Evolutionary conservation across 2,329 filamentous ascomycete genomes (phyloP).

Genomic region (Xylariaceae sp.): DNA sequence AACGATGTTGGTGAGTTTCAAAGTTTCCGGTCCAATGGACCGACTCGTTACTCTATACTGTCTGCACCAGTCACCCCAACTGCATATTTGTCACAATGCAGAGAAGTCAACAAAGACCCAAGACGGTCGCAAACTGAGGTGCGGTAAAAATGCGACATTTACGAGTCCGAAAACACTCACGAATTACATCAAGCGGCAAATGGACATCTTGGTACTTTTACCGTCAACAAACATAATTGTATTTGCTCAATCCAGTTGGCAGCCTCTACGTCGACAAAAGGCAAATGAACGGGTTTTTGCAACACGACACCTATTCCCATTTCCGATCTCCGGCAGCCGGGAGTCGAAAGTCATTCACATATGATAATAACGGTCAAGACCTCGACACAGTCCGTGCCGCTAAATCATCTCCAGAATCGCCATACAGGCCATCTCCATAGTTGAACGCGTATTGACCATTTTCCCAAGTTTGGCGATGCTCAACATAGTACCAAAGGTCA

Average conservation of each 20-base stretch:
- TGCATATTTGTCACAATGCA: neutral
- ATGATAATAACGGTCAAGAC: neutral
- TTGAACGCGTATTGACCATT: conserved; percentile 4
- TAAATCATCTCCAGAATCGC: neutral
- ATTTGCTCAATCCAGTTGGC: conserved; percentile 13
- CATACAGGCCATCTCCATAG: neutral
- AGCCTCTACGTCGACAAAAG: neutral
- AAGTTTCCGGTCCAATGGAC: neutral
- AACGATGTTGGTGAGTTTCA: neutral
- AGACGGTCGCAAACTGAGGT: neutral
- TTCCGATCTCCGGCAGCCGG: neutral
- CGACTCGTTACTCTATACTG: neutral
- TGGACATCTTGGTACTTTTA: conserved; percentile 9
- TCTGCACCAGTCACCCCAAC: neutral
- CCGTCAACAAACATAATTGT: conserved; percentile 2
- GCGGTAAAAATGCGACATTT: neutral
- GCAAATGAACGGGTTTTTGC: conserved; percentile 8
- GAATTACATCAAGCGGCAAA: conserved; percentile 1
- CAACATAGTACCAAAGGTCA: conserved; percentile 7
- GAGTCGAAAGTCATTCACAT: neutral
- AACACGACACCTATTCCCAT: conserved; percentile 5
- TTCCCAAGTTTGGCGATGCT: conserved; percentile 6
- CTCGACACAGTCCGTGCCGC: neutral
- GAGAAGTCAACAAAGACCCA: neutral
- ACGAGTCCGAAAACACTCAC: neutral